Conservation (phyloP, 768 basidiomycete genomes). For the Terana coerulea region DNA sequence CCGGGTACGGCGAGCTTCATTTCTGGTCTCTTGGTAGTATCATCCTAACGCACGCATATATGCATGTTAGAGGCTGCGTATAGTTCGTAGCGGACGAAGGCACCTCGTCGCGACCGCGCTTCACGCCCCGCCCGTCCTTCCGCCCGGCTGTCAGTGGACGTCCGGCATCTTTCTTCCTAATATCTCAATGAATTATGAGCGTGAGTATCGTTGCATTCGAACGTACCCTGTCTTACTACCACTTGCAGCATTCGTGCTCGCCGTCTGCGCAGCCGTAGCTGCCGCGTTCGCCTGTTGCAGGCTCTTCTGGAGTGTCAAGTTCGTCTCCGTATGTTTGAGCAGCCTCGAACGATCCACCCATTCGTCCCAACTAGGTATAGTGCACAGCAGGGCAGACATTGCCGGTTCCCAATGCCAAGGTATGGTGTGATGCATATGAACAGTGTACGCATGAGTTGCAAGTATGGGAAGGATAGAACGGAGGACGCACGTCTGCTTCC, state of each 20-base stretch:
- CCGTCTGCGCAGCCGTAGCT: slow-evolving; percentile 28
- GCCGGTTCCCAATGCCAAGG: not conserved
- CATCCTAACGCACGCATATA: slow-evolving; percentile 48
- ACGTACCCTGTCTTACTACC: not conserved
- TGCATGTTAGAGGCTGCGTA: not conserved
- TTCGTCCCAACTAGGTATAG: slow-evolving; percentile 83
- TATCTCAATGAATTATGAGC: no score
- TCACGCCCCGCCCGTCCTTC: slow-evolving; percentile 67
- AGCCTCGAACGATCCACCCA: slow-evolving; percentile 85
- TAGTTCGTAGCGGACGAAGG: slow-evolving; percentile 13
- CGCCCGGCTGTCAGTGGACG: slow-evolving; percentile 28
- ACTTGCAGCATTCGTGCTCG: slow-evolving; percentile 14
- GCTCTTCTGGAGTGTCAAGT: slow-evolving; percentile 71
- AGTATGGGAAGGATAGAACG: not conserved
- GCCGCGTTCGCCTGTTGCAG: slow-evolving; percentile 48
- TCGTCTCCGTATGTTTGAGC: slow-evolving; percentile 80
- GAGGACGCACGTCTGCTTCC: slow-evolving; percentile 87
- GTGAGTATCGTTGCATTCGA: no score
- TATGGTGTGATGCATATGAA: slow-evolving; percentile 4
- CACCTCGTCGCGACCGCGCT: slow-evolving; percentile 74
- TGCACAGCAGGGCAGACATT: not conserved
- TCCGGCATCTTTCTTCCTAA: slow-evolving; percentile 16
- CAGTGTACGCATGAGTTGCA: not conserved
- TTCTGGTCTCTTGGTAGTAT: slow-evolving; percentile 75
- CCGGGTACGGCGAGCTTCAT: slow-evolving; percentile 87